Evolutionary conservation across 768 basidiomycete species (phyloP), one percentile per base, ranked within the genome.

Genomic region (Tricholoma hemisulphureum): DNA sequence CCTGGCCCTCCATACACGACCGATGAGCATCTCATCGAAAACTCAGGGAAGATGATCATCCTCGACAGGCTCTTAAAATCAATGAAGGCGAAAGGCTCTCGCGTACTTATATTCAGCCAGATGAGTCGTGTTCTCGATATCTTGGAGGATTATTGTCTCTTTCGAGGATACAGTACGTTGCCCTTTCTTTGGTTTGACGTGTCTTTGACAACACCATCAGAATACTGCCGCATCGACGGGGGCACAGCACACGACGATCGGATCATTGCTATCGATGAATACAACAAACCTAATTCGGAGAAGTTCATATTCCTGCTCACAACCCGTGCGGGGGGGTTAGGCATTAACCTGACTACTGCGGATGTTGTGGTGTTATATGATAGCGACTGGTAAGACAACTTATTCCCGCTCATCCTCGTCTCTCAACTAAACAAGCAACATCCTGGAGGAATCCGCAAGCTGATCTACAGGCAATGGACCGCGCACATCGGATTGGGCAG

Each of bases 71-170:
- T 99, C 0, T 83, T 98, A 18, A 78, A 79, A 56, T 85, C 82
- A 31, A 89, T 98, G 92, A 93, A 92, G 67, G 86, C 75, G 21
- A 95, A 95, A 70, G 95, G 94, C n/a, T 96, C 93, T 2, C 85
- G 96, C 7, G 91, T 95, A 3, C 83, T 98, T 63, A 97, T 99
- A 59, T 99, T 99, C 78, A 96, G 93, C 65, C 97, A 98, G 73
- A 98, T 99, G 97, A 95, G 93, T 73, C 88, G 97, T n/a, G 91
- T 98, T 57, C 80, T 98, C 50, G 97, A 99, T 71, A 98, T 99
- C 58, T 72, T 99, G 45, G 96, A 98, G 69, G 96, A 98, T 68
- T 98, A 95, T 72, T 98, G 95, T 72, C 77, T 96, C 59, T 99
- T 98, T 78, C 79, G 95, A 46, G 75, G 76, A 56, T 95, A 90